Evolutionary conservation across 2,329 filamentous ascomycete species (phyloP), one percentile per base, ranked within the genome.

Genomic region (Claviceps purpurea): DNA sequence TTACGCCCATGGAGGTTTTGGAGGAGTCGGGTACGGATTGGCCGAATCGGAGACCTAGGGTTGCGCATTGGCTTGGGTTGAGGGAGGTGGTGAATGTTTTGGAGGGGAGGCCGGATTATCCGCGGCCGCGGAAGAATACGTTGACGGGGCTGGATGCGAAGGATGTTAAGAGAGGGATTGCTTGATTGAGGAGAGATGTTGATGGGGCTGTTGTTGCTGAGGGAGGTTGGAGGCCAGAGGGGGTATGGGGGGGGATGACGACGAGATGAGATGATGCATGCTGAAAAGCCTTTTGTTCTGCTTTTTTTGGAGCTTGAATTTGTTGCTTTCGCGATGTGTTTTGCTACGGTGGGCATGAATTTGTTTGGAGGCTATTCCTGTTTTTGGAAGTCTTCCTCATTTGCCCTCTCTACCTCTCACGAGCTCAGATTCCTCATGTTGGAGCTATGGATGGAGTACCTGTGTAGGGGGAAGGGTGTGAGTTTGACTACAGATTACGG

Each of bases 11-110:
- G 79, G 78, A 83, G 61, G 77, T 80, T 44, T 77, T 97, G 8
- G 93, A 97, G 72, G 79, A 81, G 59, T 79, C 81, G 24, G 87
- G 90, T 62, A 97, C 93, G 4, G 91, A 98, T 71, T 98, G 93
- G 93, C 80, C 82, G 58, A 89, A 94, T 67, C 77, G 93, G 49
- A 77, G 93, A 49, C 91, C 93, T 47, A 87, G 82, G 70, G 71
- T 81, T 51, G 87, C 93, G 59, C 90, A 89, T 73, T 98, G 93
- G 93, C 73, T 87, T 60, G 76, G 75, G 49, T 73, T 95, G 67
- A 87, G 89, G 69, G 76, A 84, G 49, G 81, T 89, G 30, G 90
- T 95, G 2, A 87, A 98, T 65, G 84, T 89, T 38, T 71, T 98
- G 37, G 87, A 85, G 49, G 91, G 89, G 2, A 76, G 89, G 54